A percentile compares a stretch with the other conserved stretches of the same genome.
phyloP scores from a whole-genome alignment of 164 flowering plant species.

The Aristolochia contorta region DNA sequence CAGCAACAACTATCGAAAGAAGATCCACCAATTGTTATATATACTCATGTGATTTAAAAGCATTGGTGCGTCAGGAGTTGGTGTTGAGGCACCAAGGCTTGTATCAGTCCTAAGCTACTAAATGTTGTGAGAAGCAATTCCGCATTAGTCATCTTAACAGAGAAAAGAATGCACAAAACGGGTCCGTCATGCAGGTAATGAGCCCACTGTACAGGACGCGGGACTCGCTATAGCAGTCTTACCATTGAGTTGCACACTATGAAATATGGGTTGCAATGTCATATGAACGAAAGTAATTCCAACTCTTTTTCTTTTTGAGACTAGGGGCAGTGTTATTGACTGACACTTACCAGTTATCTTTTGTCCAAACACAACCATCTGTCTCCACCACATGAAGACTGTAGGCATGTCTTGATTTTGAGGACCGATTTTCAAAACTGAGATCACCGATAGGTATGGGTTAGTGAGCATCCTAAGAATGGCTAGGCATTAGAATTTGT shows the following conservation, averaged over 20 bases:
- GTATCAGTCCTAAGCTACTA: not conserved
- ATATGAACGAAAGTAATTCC: not conserved
- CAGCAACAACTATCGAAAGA: not conserved
- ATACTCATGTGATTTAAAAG: not conserved
- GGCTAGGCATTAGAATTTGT: too few relatives aligned
- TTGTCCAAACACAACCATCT: slow-evolving; percentile 79
- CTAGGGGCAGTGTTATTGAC: not conserved
- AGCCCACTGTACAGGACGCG: too few relatives aligned
- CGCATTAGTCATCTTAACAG: not conserved
- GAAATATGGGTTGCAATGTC: not conserved
- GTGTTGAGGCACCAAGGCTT: too few relatives aligned
- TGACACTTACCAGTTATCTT: slow-evolving; percentile 69
- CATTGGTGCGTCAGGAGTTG: not conserved
- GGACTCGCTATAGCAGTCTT: too few relatives aligned
- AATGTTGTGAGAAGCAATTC: not conserved
- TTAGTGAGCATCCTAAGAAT: not conserved
- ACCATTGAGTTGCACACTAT: too few relatives aligned
- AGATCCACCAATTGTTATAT: not conserved
- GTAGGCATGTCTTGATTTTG: slow-evolving; percentile 91
- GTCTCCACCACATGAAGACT: slow-evolving; percentile 92
- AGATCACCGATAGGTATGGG: slow-evolving; percentile 3
- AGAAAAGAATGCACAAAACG: not conserved
- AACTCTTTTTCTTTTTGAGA: not conserved
- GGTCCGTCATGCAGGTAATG: not conserved
- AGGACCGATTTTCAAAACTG: slow-evolving; percentile 87